Conservation (phyloP, 2,329 filamentous ascomycete genomes). For the Aurifilum marmelostoma region DNA sequence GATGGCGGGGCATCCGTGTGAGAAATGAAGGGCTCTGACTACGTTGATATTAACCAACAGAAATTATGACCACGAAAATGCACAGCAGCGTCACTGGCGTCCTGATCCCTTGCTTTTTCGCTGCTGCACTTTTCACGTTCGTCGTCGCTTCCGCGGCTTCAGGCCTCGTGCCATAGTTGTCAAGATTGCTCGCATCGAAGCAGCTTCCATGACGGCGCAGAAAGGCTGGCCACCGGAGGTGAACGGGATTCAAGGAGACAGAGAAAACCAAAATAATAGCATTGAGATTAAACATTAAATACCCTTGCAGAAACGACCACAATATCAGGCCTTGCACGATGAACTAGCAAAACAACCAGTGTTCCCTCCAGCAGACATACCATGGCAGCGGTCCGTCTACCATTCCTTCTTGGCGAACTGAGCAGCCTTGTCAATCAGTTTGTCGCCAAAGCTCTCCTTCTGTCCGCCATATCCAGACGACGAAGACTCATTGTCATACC, state of each 20-base stretch:
- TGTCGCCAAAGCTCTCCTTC: conserved; percentile 20
- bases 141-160: neutral
- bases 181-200: neutral
- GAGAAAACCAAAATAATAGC: neutral
- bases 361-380: neutral
- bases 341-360: neutral
- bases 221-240: neutral
- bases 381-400: neutral
- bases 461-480: neutral
- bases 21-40: neutral
- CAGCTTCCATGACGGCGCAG: neutral
- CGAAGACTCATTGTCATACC: neutral
- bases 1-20: neutral
- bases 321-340: neutral
- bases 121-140: neutral
- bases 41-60: neutral
- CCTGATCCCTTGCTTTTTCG: neutral
- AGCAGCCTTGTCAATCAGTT: conserved; percentile 17
- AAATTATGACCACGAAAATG: neutral
- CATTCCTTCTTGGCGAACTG: conserved; percentile 16
- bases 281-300: neutral
- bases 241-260: neutral
- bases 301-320: neutral
- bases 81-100: neutral
- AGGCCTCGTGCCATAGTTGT: neutral